Evolutionary conservation across 805 yeast genomes (phyloP).

Genomic region (Barnettozyma salicaria): DNA sequence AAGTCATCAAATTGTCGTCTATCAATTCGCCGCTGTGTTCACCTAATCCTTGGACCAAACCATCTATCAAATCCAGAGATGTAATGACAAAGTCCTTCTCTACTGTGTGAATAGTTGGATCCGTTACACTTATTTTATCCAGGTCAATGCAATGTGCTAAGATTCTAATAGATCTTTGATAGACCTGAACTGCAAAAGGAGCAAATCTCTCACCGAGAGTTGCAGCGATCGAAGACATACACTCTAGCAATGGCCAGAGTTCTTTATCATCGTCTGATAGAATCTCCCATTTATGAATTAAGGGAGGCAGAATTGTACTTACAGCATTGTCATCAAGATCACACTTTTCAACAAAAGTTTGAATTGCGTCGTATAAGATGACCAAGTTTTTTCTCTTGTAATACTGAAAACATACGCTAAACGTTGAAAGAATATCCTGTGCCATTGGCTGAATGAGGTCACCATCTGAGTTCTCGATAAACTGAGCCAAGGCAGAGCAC

Average conservation of each 20-base stretch:
- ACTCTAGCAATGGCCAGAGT: conserved; percentile 87
- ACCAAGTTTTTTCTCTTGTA: conserved; percentile 82
- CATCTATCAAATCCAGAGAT: conserved; percentile 84
- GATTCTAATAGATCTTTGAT: conserved; percentile 68
- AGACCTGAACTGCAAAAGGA: conserved; percentile 84
- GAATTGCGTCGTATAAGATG: conserved; percentile 83
- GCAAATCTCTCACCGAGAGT: conserved; percentile 78
- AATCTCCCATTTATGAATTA: conserved; percentile 73
- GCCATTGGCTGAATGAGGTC: conserved; percentile 52
- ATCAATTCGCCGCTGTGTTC: conserved; percentile 53
- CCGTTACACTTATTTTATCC: conserved; percentile 55
- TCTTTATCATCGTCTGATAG: conserved; percentile 75
- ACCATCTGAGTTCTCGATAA: conserved; percentile 70
- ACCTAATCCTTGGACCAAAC: conserved; percentile 85
- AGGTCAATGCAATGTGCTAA: conserved; percentile 60
- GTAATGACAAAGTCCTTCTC: conserved; percentile 90
- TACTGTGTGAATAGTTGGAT: conserved; percentile 67
- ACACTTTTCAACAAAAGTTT: conserved; percentile 77
- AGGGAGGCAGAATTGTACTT: conserved; percentile 67
- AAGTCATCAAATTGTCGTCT: conserved; percentile 45
- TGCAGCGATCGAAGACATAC: conserved; percentile 88
- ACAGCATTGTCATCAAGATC: conserved; percentile 52
- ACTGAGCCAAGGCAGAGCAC: conserved; percentile 77
- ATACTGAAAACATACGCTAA: conserved; percentile 63
- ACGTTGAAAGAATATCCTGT: conserved; percentile 59